Evolutionary conservation across 345 rosid species (phyloP).

Genomic region (Pelargonium nanum): DNA sequence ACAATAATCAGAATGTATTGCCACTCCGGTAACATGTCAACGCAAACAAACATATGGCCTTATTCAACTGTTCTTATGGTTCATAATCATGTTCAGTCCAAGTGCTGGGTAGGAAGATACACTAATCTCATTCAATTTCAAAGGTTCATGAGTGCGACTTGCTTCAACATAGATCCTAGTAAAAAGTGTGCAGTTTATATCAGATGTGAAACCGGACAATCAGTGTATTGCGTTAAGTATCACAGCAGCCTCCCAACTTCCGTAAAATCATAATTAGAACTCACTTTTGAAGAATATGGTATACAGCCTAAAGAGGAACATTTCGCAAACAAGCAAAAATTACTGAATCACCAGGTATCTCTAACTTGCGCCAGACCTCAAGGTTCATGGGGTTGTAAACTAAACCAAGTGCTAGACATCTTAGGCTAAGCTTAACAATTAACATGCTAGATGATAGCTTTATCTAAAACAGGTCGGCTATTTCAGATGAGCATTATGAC

Average conservation of each 20-base stretch:
- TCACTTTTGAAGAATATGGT: not conserved
- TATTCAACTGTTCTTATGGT: too few relatives aligned
- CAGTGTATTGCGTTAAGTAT: not conserved
- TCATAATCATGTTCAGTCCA: too few relatives aligned
- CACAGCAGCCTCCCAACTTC: too few relatives aligned
- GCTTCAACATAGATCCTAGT: not conserved
- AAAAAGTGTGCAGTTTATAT: too few relatives aligned
- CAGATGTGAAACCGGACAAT: not conserved
- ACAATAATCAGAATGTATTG: slow-evolving; percentile 4
- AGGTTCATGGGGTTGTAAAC: not conserved
- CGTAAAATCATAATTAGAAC: too few relatives aligned
- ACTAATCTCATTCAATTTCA: not conserved
- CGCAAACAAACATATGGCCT: not conserved
- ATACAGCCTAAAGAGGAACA: not conserved
- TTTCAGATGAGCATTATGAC: not conserved
- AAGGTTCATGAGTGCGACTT: not conserved
- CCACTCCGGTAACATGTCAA: too few relatives aligned
- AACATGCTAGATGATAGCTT: not conserved
- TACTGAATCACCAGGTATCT: too few relatives aligned
- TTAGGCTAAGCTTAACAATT: not conserved
- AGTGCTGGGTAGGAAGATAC: too few relatives aligned
- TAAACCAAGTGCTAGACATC: not conserved
- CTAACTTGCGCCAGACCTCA: too few relatives aligned
- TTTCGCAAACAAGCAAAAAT: not conserved
- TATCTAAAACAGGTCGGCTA: not conserved